A percentile compares a stretch with the other conserved stretches of the same genome.
Conservation (phyloP, 2,329 filamentous ascomycete species). For the Epichloe bromicola region DNA sequence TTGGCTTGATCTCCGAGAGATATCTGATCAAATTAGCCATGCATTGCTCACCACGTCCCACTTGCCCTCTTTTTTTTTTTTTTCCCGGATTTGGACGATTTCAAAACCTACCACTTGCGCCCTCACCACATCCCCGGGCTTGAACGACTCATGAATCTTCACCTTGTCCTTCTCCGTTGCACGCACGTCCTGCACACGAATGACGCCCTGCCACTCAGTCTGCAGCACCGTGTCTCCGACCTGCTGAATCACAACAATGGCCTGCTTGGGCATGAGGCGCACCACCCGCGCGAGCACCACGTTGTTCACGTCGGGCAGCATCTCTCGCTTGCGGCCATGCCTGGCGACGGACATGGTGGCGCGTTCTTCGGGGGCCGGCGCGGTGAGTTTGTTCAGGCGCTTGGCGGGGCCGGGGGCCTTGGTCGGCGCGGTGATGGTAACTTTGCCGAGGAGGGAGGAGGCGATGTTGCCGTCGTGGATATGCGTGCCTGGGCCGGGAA, state of each 20-base stretch:
- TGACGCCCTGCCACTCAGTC: slow-evolving; percentile 74
- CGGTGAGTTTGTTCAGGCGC: slow-evolving; percentile 44
- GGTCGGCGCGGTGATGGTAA: slow-evolving; percentile 39
- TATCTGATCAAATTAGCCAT: slow-evolving; percentile 38
- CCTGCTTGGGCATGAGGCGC: slow-evolving; percentile 73
- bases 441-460: slow-evolving; percentile 68
- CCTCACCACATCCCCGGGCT: slow-evolving; percentile 82
- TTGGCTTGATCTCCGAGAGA: slow-evolving; percentile 86
- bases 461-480: slow-evolving; percentile 62
- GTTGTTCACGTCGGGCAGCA: slow-evolving; percentile 70
- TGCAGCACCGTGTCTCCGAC: slow-evolving; percentile 60
- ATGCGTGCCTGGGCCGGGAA: slow-evolving; percentile 73
- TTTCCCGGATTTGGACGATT: neutral
- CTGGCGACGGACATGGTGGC: slow-evolving; percentile 44
- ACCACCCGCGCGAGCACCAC: slow-evolving; percentile 76
- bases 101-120: slow-evolving; percentile 57
- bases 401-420: slow-evolving; percentile 39
- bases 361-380: slow-evolving; percentile 29
- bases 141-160: slow-evolving; percentile 79
- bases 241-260: slow-evolving; percentile 73
- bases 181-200: slow-evolving; percentile 80
- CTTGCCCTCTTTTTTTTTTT: neutral
- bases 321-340: slow-evolving; percentile 44
- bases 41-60: neutral
- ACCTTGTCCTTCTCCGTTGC: slow-evolving; percentile 95